Base-by-base conservation (phyloP, 148 eudicot species). In the Rhododendron henanense region DNA sequence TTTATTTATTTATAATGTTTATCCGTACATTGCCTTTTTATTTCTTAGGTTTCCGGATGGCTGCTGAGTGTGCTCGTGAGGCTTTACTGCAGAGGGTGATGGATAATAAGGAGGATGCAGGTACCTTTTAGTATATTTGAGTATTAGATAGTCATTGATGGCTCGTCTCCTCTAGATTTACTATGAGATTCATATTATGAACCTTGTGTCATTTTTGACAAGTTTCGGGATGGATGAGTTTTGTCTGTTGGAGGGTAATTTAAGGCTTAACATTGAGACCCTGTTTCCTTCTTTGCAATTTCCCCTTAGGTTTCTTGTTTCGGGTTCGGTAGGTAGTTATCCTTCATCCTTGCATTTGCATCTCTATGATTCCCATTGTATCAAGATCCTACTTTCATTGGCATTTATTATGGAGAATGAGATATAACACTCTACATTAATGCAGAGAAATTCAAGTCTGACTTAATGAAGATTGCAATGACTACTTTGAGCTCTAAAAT, bases 401-500 rank as follows among this genome's bases (percentile, higher is more conserved):
- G 48, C 3, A 69, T 33, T 53, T 11, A 55, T 61, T 65, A 21
- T 21, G n/a, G 55, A 39, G 50, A 78, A 18, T 76, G 48, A 41
- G 57, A 13, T 61, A 75, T 63, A 19, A 59, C 76, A 53, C 83
- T 83, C 83, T 23, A 44, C 48, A 8, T 83, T 71, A 28, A 87
- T 91, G 90, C 96, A 97, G 99, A 97, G 79, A 95, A 97, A 88
- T 95, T 97, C 90, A 94, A 93, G 93, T 76, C 87, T 45, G 99
- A 97, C 92, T 90, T 97, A 90, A 94, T 97, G 95, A 97, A 93
- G 89, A 95, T 97, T 87, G 99, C 98, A 77, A 95, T 89, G 98
- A 97, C 99, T 86, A 97, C 99, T 44, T 90, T 95, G 94, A 95
- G 99, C 85, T 97, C 99, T 21, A 97, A 97, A 91, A 97, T 97